Evolutionary conservation across 2,329 filamentous ascomycete genomes (phyloP), one percentile per base, ranked within the genome.

Genomic region (Trichocomaceae sp.): DNA sequence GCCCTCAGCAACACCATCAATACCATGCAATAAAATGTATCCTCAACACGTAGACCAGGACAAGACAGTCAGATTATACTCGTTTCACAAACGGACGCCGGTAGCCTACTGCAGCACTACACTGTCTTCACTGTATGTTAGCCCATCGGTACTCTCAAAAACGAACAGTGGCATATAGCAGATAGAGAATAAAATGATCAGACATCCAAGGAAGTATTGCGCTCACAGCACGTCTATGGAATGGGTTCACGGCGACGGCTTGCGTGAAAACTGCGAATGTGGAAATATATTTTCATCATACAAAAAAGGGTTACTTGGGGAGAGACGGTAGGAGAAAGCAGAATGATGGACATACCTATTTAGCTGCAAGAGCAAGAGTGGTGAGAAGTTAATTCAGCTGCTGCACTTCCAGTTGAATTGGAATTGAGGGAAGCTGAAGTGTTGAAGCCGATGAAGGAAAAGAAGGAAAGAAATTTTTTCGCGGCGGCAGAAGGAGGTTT

Each of bases 221-320:
- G 58, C 58, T 56, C 58, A 59, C 20, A 47, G 47, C 56, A 51
- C 58, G 58, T 59, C 58, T 59, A 49, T 49, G 57, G 54, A 56
- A 52, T 57, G 54, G 57, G 56, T 53, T 53, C 56, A 56, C 46
- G 47, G 53, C 56, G 58, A 59, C 58, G 58, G 58, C 58, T 59
- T 58, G 58, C 58, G 58, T 59, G 50, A 47, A 61, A 59, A 55
- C 61, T 64, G 63, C 70, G 70, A 72, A 72, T 72, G 69, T 71
- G 68, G 68, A 67, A 70, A 57, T 58, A 35, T 19, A 68, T 72
- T 29, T 72, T 72, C 70, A 72, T 72, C 70, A 71, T 72, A 63
- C 62, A 52, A 22, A 47, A 46, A 23, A 29, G 10, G 26, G 26
- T 29, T 29, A 8, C 17, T n/a, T 46, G 44, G 22, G 20, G 17